phyloP scores from a whole-genome alignment of 208 protist species.

The Acanthamoeba castellanii region DNA sequence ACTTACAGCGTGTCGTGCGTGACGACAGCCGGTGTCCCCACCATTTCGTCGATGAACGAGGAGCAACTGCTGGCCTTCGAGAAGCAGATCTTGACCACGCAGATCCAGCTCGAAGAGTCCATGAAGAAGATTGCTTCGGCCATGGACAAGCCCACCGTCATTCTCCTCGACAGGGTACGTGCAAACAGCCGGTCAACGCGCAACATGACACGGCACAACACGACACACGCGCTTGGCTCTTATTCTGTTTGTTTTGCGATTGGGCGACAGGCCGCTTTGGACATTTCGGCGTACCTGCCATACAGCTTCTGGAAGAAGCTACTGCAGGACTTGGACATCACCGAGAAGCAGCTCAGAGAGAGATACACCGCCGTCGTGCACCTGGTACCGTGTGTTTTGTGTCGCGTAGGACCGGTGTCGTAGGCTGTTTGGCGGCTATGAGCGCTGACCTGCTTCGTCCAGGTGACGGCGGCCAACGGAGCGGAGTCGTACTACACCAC shows the following conservation, averaged over 20 bases:
- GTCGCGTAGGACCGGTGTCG: too few relatives aligned
- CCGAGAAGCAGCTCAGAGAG: slow-evolving; percentile 35
- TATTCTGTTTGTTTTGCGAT: background rate
- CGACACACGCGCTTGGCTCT: too few relatives aligned
- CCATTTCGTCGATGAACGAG: slow-evolving; percentile 16
- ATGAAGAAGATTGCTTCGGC: slow-evolving; percentile 14
- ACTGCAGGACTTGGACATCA: slow-evolving; percentile 35
- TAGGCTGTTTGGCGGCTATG: too few relatives aligned
- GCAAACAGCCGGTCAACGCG: too few relatives aligned
- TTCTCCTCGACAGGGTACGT: slow-evolving; percentile 51
- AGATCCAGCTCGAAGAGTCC: slow-evolving; percentile 64
- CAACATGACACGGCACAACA: too few relatives aligned
- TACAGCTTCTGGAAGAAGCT: slow-evolving; percentile 64
- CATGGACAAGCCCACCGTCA: slow-evolving; percentile 53
- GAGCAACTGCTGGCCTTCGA: slow-evolving; percentile 69
- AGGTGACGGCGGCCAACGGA: slow-evolving; percentile 90
- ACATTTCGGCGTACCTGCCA: slow-evolving; percentile 72
- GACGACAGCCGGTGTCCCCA: slow-evolving; percentile 21
- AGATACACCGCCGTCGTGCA: slow-evolving; percentile 67
- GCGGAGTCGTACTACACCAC: slow-evolving; percentile 89
- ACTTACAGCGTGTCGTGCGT: background rate
- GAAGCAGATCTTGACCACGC: slow-evolving; percentile 40
- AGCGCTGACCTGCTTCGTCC: slow-evolving; percentile 84
- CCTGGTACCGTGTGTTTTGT: too few relatives aligned
- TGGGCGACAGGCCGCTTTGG: background rate